Base-by-base conservation (phyloP, 2,329 filamentous ascomycete genomes). In the Lanzia echinophila region DNA sequence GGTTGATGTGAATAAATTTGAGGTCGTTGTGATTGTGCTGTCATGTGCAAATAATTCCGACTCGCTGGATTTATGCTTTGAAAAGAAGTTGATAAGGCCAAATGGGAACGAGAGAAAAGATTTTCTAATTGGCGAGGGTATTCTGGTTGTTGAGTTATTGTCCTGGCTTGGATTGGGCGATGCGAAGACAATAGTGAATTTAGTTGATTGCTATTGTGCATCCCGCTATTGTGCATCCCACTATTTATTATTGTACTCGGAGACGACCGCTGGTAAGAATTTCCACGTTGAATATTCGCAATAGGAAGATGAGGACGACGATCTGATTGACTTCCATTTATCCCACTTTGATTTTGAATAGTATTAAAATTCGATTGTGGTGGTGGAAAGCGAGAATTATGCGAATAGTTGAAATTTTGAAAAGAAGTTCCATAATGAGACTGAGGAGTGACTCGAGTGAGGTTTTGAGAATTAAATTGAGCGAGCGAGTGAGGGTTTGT, bases 151-250 rank as follows among this genome's bases (percentile, higher is more conserved):
- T n/a, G 19, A 10, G 24, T 17, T 19, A 22, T 17, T 24, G 17
- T 19, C 22, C 38, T 41, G 13, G 32, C 19, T 20, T 48, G 34
- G 17, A 22, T 28, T 17, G 36, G 11, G 13, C 24, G 36, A n/a
- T 39, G 50, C 12, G 32, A 38, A 13, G 43, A 53, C 20, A 43
- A 53, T n/a, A 47, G 50, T 33, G 50, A 53, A 53, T 53, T 31
- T 22, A 17, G 20, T 3, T 33, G 38, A 31, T 48, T 48, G 50
- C 24, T 48, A 44, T 44, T 38, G 44, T 48, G 24, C 24, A 28
- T 28, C 4, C 24, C 24, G 4, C 24, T 28, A 28, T 28, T 4
- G 4, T 28, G 24, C 8, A n/a, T n/a, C n/a, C n/a, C n/a, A n/a
- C n/a, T n/a, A n/a, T 28, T 4, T 28, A 28, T 28, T 28, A 8